Evolutionary conservation across 202 grass and related monocot genomes (phyloP), one percentile per base, ranked within the genome.

Genomic region (Carex arenaria): DNA sequence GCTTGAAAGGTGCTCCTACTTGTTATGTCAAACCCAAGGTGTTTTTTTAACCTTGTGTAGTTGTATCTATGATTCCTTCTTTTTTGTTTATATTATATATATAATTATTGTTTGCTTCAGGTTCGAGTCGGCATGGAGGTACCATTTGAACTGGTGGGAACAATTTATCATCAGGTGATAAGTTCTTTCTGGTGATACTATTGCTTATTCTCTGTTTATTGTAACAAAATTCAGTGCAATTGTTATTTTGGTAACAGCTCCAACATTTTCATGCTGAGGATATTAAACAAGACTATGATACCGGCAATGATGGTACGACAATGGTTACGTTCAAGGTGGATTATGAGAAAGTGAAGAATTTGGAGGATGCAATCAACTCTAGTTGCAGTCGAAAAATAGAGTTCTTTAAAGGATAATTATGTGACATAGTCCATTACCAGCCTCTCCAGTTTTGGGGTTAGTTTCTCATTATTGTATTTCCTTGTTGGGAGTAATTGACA

Each of bases 221-320:
- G n/a, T n/a, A n/a, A n/a, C n/a, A n/a, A n/a, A 76, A 75, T 77
- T 57, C 52, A 77, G 7, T 59, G 73, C 4, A 49, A 64, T 81
- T 81, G 42, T 64, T 12, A 11, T 77, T 85, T 85, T 34, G 78
- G 7, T 34, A 56, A 88, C 91, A 98, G 96, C 81, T 99, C 59
- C 91, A 95, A 23, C 82, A 87, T 92, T 99, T 90, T 70, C 83
- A 93, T 87, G 96, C 83, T 20, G 93, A 95, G 87, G 96, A 92
- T 88, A 99, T 99, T 66, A 92, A 95, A 70, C 93, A 99, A 60
- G 93, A 99, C 56, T 95, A 98, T 38, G 93, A 98, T 85, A 98
- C 91, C 64, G 93, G 89, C 43, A 93, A 95, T 84, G 89, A 98
- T 89, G 89, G 88, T 87, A 89, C 80, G 11, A 90, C 94, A 74